Conservation (phyloP, 345 rosid species). For the Triadica sebifera region DNA sequence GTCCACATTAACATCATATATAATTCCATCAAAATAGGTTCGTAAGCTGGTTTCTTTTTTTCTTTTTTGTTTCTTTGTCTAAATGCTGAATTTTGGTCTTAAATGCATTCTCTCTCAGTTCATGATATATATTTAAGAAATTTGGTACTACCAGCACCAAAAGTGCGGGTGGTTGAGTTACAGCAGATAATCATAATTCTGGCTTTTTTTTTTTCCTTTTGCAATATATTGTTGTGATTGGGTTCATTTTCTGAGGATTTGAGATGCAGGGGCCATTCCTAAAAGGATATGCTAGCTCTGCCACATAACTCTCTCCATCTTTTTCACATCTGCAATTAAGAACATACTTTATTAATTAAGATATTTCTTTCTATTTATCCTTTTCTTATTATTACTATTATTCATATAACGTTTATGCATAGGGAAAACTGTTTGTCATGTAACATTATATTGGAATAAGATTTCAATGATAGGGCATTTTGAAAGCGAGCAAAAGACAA, state of each 20-base stretch:
- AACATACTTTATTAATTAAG: neutral
- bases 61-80: too few species aligned
- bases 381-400: neutral
- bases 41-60: too few species aligned
- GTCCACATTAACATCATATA: too few species aligned
- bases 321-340: neutral
- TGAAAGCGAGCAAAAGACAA: neutral
- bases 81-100: neutral
- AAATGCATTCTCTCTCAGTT: neutral
- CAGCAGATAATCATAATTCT: neutral
- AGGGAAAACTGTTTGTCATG: neutral
- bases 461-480: too few species aligned
- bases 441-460: neutral
- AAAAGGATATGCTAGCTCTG: neutral
- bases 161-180: neutral
- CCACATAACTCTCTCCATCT: neutral
- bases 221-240: too few species aligned
- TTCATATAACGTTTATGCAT: neutral
- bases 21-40: neutral
- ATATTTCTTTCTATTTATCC: too few species aligned
- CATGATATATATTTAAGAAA: neutral
- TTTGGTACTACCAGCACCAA: neutral
- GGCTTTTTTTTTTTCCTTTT: neutral
- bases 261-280: too few species aligned
- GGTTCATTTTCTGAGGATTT: too few species aligned